Percentiles rank a stretch among this genome's conserved stretches.
phyloP scores from a whole-genome alignment of 768 basidiomycete genomes.

The Tricholoma sp. region DNA sequence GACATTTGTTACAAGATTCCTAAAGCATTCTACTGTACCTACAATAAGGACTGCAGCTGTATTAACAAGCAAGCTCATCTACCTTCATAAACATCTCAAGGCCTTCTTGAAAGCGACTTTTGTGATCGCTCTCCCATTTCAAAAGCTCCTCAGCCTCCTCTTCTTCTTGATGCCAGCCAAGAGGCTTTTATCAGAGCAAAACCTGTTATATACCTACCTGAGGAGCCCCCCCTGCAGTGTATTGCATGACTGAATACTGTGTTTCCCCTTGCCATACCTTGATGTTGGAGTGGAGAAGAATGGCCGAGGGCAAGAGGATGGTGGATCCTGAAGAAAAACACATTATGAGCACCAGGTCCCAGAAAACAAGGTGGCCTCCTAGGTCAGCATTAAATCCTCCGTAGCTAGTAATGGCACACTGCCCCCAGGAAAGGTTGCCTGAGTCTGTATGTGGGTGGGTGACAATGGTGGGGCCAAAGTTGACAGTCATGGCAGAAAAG shows the following conservation, averaged over 20 bases:
- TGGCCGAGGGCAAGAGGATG: neutral
- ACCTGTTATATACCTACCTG: neutral
- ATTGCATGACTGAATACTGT: neutral
- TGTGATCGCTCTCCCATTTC: neutral
- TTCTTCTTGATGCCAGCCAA: neutral
- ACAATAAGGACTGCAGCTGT: too few relatives aligned
- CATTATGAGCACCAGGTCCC: neutral
- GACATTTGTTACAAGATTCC: too few relatives aligned
- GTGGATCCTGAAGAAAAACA: neutral
- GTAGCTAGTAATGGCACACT: neutral
- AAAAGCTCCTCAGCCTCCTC: neutral
- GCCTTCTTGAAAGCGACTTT: neutral
- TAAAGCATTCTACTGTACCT: too few relatives aligned
- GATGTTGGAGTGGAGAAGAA: neutral
- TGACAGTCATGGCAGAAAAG: too few relatives aligned
- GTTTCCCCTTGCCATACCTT: too few relatives aligned
- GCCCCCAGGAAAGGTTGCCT: neutral
- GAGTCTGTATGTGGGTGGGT: too few relatives aligned
- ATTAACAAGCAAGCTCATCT: too few relatives aligned
- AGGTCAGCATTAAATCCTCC: neutral
- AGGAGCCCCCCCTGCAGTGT: neutral
- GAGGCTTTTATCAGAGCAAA: neutral
- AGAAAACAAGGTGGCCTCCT: neutral
- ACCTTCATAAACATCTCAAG: neutral
- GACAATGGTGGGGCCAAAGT: too few relatives aligned